Percentiles rank a stretch among this genome's conserved stretches.
Evolutionary conservation across 2,329 filamentous ascomycete species (phyloP).

Genomic region (Aspergillus sp.): DNA sequence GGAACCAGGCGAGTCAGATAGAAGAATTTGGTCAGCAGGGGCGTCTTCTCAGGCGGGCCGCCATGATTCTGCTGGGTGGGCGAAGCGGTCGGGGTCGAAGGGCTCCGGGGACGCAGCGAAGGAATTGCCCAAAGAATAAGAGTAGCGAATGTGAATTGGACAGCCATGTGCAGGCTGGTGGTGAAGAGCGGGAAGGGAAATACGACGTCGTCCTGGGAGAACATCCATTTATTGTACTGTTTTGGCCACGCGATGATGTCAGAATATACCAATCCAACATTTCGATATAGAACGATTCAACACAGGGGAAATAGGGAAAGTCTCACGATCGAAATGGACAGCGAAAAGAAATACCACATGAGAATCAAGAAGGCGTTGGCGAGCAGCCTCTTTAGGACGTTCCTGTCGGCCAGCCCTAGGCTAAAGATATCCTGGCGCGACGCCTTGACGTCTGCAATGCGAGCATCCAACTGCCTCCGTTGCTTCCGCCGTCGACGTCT

Average conservation of each 20-base stretch:
- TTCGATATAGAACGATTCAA: too few relatives aligned
- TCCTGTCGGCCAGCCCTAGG: conserved; percentile 59
- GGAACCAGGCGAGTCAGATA: conserved; percentile 87
- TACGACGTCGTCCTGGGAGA: conserved; percentile 72
- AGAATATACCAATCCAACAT: too few relatives aligned
- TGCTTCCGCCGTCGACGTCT: conserved; percentile 59
- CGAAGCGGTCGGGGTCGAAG: conserved; percentile 11
- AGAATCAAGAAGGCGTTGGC: conserved; percentile 75
- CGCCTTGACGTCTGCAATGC: conserved; percentile 53
- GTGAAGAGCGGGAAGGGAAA: conserved; percentile 95
- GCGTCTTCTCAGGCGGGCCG: conserved; percentile 42
- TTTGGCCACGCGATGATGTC: too few relatives aligned
- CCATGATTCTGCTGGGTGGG: conserved; percentile 34
- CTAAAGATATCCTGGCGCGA: conserved; percentile 59
- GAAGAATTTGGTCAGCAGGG: conserved; percentile 76
- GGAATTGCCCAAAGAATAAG: conserved; percentile 76
- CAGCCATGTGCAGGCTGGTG: conserved; percentile 88
- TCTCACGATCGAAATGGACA: conserved; percentile 82
- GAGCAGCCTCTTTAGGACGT: conserved; percentile 58
- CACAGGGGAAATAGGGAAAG: neutral
- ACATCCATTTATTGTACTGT: conserved; percentile 99
- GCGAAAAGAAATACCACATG: conserved; percentile 85
- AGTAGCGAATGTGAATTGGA: conserved; percentile 76
- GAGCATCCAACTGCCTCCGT: conserved; percentile 61
- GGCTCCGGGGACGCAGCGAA: conserved; percentile 61